Evolutionary conservation across 2,329 filamentous ascomycete species (phyloP).

Genomic region (Tolypocladium endophyticum): DNA sequence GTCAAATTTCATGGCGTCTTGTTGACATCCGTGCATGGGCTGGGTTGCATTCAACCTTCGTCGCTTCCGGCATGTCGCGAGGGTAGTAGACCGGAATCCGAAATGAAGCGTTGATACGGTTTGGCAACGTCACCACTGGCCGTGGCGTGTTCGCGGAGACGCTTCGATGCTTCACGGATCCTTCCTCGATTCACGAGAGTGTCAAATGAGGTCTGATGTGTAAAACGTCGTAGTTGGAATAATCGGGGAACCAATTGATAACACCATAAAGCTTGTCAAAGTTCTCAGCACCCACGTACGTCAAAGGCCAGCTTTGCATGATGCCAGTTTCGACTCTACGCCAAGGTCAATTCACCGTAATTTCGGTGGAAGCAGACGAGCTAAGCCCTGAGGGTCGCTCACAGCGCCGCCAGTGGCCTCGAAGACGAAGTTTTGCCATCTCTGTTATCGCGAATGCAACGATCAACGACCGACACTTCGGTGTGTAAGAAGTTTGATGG

Average conservation of each 20-base stretch:
- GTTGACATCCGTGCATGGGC: no score
- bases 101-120: no score
- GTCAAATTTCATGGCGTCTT: no score
- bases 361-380: constrained; percentile 43
- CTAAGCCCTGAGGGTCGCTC: constrained; percentile 41
- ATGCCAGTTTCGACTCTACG: constrained; percentile 51
- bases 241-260: constrained; percentile 44
- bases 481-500: no score
- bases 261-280: constrained; percentile 39
- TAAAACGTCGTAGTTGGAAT: constrained; percentile 44
- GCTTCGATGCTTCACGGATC: constrained; percentile 36
- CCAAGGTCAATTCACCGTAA: constrained; percentile 34
- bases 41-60: no score
- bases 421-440: constrained; percentile 25
- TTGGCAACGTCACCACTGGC: no score
- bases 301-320: constrained; percentile 45
- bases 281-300: constrained; percentile 41
- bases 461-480: no score
- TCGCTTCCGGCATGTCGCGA: no score
- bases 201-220: constrained; percentile 44
- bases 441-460: no score
- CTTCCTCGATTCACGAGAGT: constrained; percentile 29
- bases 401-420: constrained; percentile 36
- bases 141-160: no score
- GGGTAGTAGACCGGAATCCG: no score